These are phyloP conservation scores for Vinca major DNA, from an alignment of 305 asterid species.

Conservation along the genomic window DNA sequence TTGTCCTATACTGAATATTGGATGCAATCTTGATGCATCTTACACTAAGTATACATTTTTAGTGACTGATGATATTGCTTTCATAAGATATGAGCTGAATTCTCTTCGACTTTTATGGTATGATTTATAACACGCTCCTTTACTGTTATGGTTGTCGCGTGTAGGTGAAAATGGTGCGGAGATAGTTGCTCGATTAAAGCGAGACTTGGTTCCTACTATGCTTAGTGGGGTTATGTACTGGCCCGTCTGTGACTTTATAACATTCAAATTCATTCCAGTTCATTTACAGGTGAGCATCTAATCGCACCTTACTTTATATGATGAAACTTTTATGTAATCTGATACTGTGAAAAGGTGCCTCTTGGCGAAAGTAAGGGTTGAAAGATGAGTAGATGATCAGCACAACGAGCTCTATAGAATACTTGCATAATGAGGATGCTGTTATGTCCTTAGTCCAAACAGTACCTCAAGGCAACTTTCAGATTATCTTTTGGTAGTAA, in stretches of 20 bases:
- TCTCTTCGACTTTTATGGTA: conserved; percentile 3
- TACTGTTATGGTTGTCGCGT: conserved; percentile 12
- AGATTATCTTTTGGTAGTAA: background rate
- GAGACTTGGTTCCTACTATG: conserved; percentile 68
- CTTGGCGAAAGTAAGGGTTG: background rate
- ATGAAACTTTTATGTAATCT: background rate
- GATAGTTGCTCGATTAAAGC: conserved; percentile 69
- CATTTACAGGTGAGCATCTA: conserved; percentile 54
- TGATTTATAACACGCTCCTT: conserved; percentile 6
- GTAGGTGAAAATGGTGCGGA: conserved; percentile 69
- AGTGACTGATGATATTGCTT: background rate
- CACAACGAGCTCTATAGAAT: background rate
- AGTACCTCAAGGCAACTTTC: background rate
- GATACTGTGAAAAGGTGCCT: background rate
- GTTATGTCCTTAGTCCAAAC: background rate
- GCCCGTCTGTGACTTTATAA: conserved; percentile 78
- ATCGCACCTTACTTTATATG: background rate
- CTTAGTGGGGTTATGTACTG: conserved; percentile 62
- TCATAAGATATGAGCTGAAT: background rate
- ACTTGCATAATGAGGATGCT: background rate
- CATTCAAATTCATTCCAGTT: conserved; percentile 78
- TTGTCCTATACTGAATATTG: background rate
- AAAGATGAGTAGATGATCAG: background rate
- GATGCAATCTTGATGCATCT: background rate
- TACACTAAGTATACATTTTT: background rate